A percentile compares a stretch with the other conserved stretches of the same genome.
Evolutionary conservation across 2,329 filamentous ascomycete species (phyloP).

Genomic region (Hypoxylon sp.): DNA sequence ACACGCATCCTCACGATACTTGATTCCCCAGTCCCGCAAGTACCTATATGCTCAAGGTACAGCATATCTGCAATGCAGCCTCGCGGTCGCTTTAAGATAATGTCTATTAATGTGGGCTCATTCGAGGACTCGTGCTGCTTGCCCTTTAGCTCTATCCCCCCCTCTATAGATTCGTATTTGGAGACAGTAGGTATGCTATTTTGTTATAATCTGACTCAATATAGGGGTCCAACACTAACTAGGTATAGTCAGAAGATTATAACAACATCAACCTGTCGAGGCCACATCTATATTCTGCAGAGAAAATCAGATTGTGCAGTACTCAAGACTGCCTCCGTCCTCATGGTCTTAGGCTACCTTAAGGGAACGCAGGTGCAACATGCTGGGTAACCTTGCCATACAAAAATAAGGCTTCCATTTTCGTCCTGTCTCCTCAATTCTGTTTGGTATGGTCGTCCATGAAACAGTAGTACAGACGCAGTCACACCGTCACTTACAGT

Average conservation of each 20-base stretch:
- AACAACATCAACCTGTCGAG: background rate
- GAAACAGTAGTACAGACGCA: conserved; percentile 42
- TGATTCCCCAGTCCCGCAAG: conserved; percentile 47
- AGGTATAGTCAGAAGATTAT: background rate
- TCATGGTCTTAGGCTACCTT: conserved; percentile 9
- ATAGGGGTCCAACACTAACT: conserved; percentile 21
- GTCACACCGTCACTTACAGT: conserved; percentile 32
- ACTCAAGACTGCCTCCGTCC: conserved; percentile 6
- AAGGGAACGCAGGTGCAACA: conserved; percentile 11
- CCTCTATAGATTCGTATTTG: conserved; percentile 6
- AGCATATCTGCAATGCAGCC: conserved; percentile 44
- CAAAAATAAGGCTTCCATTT: conserved; percentile 7
- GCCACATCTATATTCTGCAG: background rate
- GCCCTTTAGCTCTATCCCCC: conserved; percentile 9
- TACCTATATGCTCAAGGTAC: conserved; percentile 47
- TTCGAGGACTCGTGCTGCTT: conserved; percentile 19
- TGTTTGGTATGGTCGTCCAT: conserved; percentile 25
- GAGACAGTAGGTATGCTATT: conserved; percentile 2
- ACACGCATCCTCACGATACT: conserved; percentile 49
- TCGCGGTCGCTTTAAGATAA: conserved; percentile 36
- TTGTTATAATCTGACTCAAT: conserved; percentile 12
- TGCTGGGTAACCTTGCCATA: conserved; percentile 9
- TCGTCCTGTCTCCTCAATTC: conserved; percentile 13
- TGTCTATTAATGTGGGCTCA: conserved; percentile 31
- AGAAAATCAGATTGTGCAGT: background rate